A percentile compares a stretch with the other conserved stretches of the same genome.
Evolutionary conservation across 2,329 filamentous ascomycete species (phyloP).

Genomic region (Penicillium sp.): DNA sequence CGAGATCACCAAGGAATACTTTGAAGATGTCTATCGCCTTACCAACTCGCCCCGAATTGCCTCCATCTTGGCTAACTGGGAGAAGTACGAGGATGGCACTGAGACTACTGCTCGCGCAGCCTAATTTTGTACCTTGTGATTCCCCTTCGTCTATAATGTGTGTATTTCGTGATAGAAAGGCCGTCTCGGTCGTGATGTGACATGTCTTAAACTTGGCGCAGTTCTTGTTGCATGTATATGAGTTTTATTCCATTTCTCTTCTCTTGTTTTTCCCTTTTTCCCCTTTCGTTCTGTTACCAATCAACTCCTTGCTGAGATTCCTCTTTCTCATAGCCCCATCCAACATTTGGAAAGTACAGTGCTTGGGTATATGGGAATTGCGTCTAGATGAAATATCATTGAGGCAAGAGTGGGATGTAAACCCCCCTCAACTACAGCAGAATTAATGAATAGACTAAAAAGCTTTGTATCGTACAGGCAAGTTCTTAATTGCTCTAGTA

Average conservation of each 20-base stretch:
- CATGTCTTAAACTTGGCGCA: conserved; percentile 25
- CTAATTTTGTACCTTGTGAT: conserved; percentile 19
- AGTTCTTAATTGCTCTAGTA: no score
- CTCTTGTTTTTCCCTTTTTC: no score
- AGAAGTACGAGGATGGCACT: conserved; percentile 58
- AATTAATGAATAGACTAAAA: no score
- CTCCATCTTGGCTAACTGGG: conserved; percentile 74
- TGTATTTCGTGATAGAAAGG: conserved; percentile 20
- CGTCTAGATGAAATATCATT: no score
- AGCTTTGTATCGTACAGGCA: no score
- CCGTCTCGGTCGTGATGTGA: conserved; percentile 25
- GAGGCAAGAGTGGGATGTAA: no score
- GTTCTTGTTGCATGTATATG: conserved; percentile 23
- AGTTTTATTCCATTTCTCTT: conserved; percentile 10
- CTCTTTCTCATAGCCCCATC: no score
- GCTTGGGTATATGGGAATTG: background rate
- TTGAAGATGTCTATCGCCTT: conserved; percentile 94
- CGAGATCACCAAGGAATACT: conserved; percentile 95
- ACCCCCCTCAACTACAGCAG: no score
- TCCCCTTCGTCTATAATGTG: conserved; percentile 18
- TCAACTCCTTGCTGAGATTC: no score
- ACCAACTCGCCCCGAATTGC: conserved; percentile 69
- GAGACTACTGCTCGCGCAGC: conserved; percentile 23
- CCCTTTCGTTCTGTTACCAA: no score
- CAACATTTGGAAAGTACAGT: background rate